Base-by-base conservation (phyloP, 1,139 yeast genomes). In the Candida smagusa region DNA sequence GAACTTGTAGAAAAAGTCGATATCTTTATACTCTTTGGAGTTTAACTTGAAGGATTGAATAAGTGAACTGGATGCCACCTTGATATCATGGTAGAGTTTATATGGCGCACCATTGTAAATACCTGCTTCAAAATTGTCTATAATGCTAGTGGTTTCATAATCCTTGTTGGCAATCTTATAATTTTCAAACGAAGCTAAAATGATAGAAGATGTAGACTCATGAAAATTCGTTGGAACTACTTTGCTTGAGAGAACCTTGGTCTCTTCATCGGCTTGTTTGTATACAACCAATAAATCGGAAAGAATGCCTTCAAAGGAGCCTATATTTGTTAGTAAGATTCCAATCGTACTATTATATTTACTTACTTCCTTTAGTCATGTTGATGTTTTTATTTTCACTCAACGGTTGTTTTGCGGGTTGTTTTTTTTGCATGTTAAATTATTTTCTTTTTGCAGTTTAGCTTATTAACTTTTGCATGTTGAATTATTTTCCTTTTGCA, bases 1-100 rank as follows among this genome's bases (percentile, higher is more conserved):
- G 49, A 82, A 80, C 53, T 78, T 81, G 64, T 79, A 88, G 50
- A 84, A 83, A 40, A 73, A 74, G 56, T 86, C 92, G 30, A 84
- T 65, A 46, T 73, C 68, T 13, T 62, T 63, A 54, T 89, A 89
- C 9, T 61, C 61, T 16, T 63, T 54, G n/a, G 81, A 65, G 2
- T 88, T 89, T 24, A 81, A 70, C 19, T 73, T 70, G 39, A 69
- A 63, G 35, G 67, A 61, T 27, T 67, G 65, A 16, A 84, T 68
- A 26, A 72, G 63, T 21, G 73, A 54, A 7, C 79, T 74, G 30
- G 83, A 68, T 0, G 84, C 82, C 12, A 83, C 63, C 49, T 79
- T 84, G 42, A 90, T 58, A 57, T 90, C 97, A 53, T 84, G 92
- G 52, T 75, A 87, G 9, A 88, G 50, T 32, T 63, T 63, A 49